These are phyloP conservation scores for Lachnellula cervina DNA, from an alignment of 2,329 filamentous ascomycete species.

Conservation along the genomic window DNA sequence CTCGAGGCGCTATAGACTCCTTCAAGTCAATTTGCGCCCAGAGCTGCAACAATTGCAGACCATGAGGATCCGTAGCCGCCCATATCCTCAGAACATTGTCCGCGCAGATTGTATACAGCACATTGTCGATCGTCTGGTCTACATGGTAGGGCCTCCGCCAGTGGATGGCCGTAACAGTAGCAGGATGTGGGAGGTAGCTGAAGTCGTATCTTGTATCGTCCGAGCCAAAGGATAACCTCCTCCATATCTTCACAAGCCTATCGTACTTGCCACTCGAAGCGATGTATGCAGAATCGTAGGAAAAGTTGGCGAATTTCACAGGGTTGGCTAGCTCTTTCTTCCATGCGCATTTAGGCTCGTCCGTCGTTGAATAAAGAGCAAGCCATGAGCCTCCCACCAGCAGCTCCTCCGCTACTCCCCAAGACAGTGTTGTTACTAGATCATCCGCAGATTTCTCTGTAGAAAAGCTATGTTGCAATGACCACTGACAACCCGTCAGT, in stretches of 20 bases:
- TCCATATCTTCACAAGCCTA: constrained; percentile 87
- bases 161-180: constrained; percentile 72
- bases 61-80: constrained; percentile 69
- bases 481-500: constrained; percentile 46
- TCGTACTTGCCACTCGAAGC: constrained; percentile 77
- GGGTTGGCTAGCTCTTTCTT: constrained; percentile 67
- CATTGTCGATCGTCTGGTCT: constrained; percentile 77
- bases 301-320: constrained; percentile 70
- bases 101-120: constrained; percentile 82
- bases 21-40: constrained; percentile 78
- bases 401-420: constrained; percentile 82
- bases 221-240: constrained; percentile 75
- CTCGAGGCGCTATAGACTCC: constrained; percentile 54
- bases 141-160: constrained; percentile 77
- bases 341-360: constrained; percentile 61
- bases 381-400: constrained; percentile 69
- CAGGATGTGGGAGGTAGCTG: constrained; percentile 81
- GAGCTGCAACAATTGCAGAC: constrained; percentile 67
- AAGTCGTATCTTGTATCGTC: constrained; percentile 86
- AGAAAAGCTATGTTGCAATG: constrained; percentile 57
- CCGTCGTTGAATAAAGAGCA: constrained; percentile 57
- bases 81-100: constrained; percentile 81
- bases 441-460: constrained; percentile 37
- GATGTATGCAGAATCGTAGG: constrained; percentile 81
- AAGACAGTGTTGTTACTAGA: constrained; percentile 63